These are phyloP conservation scores for Phoma herbarum DNA, from an alignment of 2,329 filamentous ascomycete genomes.

Conservation along the genomic window DNA sequence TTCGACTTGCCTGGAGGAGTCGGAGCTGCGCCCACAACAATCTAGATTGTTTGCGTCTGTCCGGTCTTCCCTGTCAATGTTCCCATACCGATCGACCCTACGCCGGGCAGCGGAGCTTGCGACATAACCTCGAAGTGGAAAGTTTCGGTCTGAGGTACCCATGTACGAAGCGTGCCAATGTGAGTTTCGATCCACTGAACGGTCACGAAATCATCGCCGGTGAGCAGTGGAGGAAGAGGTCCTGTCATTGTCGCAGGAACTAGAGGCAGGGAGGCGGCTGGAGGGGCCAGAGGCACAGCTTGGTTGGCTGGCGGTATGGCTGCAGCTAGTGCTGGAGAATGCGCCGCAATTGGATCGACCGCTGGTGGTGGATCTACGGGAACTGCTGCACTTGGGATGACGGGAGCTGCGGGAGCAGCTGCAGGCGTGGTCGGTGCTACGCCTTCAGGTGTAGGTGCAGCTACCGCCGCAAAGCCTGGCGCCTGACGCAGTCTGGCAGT, in stretches of 20 bases:
- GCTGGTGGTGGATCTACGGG: constrained; percentile 1
- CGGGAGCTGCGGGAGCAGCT: constrained; percentile 11
- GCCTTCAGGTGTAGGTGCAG: constrained; percentile 5
- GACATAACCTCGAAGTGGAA: constrained; percentile 37
- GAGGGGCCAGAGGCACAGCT: constrained; percentile 8
- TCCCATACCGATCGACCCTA: constrained; percentile 47
- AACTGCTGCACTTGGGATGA: constrained; percentile 5
- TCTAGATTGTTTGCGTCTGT: constrained; percentile 36
- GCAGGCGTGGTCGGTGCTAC: constrained; percentile 3
- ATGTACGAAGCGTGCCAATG: constrained; percentile 40
- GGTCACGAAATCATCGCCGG: constrained; percentile 34
- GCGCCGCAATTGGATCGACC: background rate
- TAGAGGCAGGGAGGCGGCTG: constrained; percentile 3
- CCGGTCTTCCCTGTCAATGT: constrained; percentile 44
- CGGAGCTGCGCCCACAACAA: constrained; percentile 33
- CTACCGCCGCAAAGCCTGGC: constrained; percentile 11
- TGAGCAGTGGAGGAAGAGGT: constrained; percentile 1
- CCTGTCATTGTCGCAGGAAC: constrained; percentile 9
- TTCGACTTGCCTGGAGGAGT: constrained; percentile 28
- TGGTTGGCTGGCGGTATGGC: constrained; percentile 13
- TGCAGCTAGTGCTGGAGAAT: constrained; percentile 12
- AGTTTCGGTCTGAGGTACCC: constrained; percentile 44
- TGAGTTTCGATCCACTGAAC: constrained; percentile 47
- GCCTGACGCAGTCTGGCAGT: constrained; percentile 27
- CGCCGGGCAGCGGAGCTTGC: constrained; percentile 36